Evolutionary conservation across 768 basidiomycete genomes (phyloP).

Genomic region (Clitopilus hobsonii): DNA sequence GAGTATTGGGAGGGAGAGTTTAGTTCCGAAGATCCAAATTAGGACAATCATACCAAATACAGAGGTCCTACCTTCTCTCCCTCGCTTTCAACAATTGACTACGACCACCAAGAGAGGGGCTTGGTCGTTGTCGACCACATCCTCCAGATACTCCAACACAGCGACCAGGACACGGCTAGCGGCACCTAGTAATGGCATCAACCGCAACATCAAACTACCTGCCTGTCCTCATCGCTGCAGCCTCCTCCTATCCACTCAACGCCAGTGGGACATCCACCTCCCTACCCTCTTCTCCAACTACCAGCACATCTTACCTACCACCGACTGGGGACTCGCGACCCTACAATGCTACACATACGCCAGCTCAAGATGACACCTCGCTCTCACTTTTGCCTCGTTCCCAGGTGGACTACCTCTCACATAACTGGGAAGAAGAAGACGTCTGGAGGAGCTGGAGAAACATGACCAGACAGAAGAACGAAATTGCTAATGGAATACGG

Average conservation of each 20-base stretch:
- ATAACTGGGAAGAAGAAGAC: slow-evolving; percentile 97
- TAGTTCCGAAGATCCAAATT: not conserved
- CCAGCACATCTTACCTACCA: not conserved
- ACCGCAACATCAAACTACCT: not conserved
- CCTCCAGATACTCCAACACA: not conserved
- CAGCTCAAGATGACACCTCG: slow-evolving; percentile 65
- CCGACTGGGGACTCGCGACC: not conserved
- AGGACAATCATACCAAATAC: slow-evolving; percentile 1
- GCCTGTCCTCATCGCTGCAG: not conserved
- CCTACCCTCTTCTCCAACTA: not conserved
- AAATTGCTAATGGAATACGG: slow-evolving; percentile 90
- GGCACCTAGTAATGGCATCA: not conserved
- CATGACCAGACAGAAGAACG: slow-evolving; percentile 98
- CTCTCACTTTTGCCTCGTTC: slow-evolving; percentile 82
- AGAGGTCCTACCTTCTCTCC: not conserved
- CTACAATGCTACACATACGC: not conserved
- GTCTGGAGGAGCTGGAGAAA: slow-evolving; percentile 98
- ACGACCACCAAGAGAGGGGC: not conserved
- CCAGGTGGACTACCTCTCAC: slow-evolving; percentile 98
- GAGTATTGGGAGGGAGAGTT: not conserved
- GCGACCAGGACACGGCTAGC: not conserved
- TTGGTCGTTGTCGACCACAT: not conserved
- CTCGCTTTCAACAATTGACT: not conserved
- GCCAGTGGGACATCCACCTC: not conserved
- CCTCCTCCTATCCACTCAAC: slow-evolving; percentile 1